Base-by-base conservation (phyloP, 495 filamentous ascomycete genomes). In the Penicillium subrubescens region DNA sequence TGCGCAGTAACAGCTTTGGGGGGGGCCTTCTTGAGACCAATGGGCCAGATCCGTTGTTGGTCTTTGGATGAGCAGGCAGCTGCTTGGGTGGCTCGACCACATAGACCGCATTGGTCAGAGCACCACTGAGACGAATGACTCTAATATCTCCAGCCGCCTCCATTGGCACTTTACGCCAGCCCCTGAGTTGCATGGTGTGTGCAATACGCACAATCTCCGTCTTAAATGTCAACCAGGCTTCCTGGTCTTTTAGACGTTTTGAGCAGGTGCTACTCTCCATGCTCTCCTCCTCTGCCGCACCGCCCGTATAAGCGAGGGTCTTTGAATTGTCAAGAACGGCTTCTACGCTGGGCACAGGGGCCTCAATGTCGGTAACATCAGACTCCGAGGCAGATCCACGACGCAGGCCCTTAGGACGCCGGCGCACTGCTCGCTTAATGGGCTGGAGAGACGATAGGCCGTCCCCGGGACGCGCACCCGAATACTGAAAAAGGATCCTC, bases 31-130 rank as follows among this genome's bases (percentile, higher is more conserved):
- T 78, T 10, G 84, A 75, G n/a, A 73, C 67, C 35, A 80, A 59
- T 17, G 71, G 69, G 10, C 73, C 69, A 50, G 71, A 73, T 12
- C 72, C 76, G 50, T 77, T 75, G 25, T 79, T 75, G 56, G 76
- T 71, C 21, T 72, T 77, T 34, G 73, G 65, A 15, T 72, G 66
- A 15, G 69, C 54, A 48, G 81, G 79, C 11, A 89, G 59, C 53
- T 86, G 76, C 61, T 78, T 79, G 1, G 95, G 95, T 3, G 95
- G 94, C 19, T 86, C 89, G 48, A 99, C 92, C 59, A 96, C 93
- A 74, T 97, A 98, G 14, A 98, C 92, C 11, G 93, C 91, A 73
- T 99, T 99, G 4, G 95, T 99, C 71, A 98, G 78, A 17, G 95
- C 95, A 57, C 95, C 95, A 71, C 93, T 97, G 14, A 99, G 87